These are phyloP conservation scores for Eleusine coracana DNA, from an alignment of 176 grass and related monocot genomes.

Conservation along the genomic window DNA sequence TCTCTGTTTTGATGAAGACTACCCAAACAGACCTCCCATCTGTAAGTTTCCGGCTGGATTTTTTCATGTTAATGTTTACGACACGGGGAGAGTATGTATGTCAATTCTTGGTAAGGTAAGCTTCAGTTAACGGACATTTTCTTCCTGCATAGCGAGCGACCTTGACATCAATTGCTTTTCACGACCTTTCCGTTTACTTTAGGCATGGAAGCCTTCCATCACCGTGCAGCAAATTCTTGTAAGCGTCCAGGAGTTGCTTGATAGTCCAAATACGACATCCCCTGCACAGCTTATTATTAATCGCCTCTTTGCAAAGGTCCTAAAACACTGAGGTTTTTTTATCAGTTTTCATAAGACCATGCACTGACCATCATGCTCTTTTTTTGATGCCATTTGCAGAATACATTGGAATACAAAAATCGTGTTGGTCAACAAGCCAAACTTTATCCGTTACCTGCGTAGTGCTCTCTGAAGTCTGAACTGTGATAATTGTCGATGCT, in stretches of 20 bases:
- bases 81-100: slow-evolving; percentile 66
- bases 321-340: neutral
- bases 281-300: slow-evolving; percentile 59
- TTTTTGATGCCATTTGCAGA: slow-evolving; percentile 39
- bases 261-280: slow-evolving; percentile 66
- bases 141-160: neutral
- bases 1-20: slow-evolving; percentile 63
- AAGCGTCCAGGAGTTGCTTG: slow-evolving; percentile 81
- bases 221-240: slow-evolving; percentile 82
- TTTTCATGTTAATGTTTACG: slow-evolving; percentile 81
- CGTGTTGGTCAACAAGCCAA: slow-evolving; percentile 66
- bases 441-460: slow-evolving; percentile 54
- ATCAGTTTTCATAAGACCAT: neutral
- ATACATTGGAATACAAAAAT: slow-evolving; percentile 55
- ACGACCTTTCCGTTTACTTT: neutral
- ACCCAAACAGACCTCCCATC: slow-evolving; percentile 68
- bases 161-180: neutral
- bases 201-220: slow-evolving; percentile 87
- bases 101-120: slow-evolving; percentile 74
- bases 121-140: neutral
- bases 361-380: neutral
- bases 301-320: slow-evolving; percentile 67
- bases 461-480: neutral
- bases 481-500: too few relatives aligned
- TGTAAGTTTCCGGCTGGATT: slow-evolving; percentile 74